Percentiles rank a stretch among this genome's conserved stretches.
These are phyloP conservation scores for Eimeria tenella DNA, from an alignment of 169 alveolate genomes.

Conservation along the genomic window DNA sequence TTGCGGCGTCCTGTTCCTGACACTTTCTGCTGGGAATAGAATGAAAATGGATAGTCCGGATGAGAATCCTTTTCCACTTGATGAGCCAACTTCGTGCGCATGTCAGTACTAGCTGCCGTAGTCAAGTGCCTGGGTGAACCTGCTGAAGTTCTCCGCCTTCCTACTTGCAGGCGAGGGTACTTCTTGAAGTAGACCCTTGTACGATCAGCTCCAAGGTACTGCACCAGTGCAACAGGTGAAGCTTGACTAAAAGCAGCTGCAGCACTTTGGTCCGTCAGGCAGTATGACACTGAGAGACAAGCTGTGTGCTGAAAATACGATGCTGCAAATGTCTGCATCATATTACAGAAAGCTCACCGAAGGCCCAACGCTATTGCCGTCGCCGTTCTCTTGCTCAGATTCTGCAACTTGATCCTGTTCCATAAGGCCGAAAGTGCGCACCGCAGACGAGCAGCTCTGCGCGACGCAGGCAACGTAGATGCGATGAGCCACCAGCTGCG, in stretches of 20 bases:
- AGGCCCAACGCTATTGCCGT: background rate
- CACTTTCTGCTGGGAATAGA: conserved; percentile 69
- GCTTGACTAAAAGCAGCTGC: background rate
- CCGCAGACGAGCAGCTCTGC: conserved; percentile 44
- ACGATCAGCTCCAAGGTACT: conserved; percentile 21
- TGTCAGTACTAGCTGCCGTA: background rate
- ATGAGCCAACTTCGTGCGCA: background rate
- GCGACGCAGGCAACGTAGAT: conserved; percentile 69
- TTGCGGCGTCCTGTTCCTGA: conserved; percentile 71
- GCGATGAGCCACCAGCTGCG: conserved; percentile 67
- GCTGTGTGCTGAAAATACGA: no score
- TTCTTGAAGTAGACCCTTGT: conserved; percentile 31
- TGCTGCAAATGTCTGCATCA: no score
- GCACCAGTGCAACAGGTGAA: background rate
- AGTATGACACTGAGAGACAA: no score
- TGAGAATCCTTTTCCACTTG: background rate
- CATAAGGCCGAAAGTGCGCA: conserved; percentile 68
- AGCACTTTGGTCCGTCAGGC: no score
- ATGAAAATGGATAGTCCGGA: conserved; percentile 46
- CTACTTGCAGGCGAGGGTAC: conserved; percentile 51
- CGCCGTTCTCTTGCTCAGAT: background rate
- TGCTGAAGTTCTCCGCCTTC: background rate
- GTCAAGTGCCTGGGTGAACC: background rate
- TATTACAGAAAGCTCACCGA: background rate
- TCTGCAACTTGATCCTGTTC: conserved; percentile 33